Conservation (phyloP, 2,329 filamentous ascomycete species). For the Aphanoascus verrucosus region DNA sequence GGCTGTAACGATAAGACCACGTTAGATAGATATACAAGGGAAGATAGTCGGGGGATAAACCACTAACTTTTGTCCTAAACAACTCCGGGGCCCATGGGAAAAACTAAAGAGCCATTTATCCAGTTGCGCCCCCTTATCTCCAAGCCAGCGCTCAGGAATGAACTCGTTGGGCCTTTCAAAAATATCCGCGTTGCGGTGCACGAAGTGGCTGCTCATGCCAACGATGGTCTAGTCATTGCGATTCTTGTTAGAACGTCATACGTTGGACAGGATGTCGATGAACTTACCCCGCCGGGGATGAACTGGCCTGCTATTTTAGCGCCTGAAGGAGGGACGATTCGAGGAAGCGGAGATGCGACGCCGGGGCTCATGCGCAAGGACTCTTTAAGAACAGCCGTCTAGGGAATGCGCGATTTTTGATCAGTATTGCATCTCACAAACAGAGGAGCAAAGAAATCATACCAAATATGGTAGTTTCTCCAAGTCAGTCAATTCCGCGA, state of each 20-base stretch:
- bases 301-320: constrained; percentile 17
- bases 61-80: constrained; percentile 4
- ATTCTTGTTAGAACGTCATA: background rate
- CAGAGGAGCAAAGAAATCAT: background rate
- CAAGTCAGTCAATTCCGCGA: constrained; percentile 26
- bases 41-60: background rate
- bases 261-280: background rate
- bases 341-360: constrained; percentile 22
- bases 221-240: constrained; percentile 19
- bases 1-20: background rate
- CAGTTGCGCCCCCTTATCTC: background rate
- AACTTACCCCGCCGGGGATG: constrained; percentile 21
- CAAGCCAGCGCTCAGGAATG: constrained; percentile 8
- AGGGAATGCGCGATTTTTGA: background rate
- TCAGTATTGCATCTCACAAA: background rate
- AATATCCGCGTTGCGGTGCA: constrained; percentile 19
- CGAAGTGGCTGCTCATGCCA: constrained; percentile 19
- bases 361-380: constrained; percentile 29
- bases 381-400: constrained; percentile 33
- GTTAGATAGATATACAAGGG: background rate
- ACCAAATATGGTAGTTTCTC: constrained; percentile 30
- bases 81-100: background rate
- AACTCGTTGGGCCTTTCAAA: constrained; percentile 7
- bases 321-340: constrained; percentile 22
- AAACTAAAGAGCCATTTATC: constrained; percentile 9